phyloP scores from a whole-genome alignment of 2,329 filamentous ascomycete genomes.

The Claviceps fusiformis region DNA sequence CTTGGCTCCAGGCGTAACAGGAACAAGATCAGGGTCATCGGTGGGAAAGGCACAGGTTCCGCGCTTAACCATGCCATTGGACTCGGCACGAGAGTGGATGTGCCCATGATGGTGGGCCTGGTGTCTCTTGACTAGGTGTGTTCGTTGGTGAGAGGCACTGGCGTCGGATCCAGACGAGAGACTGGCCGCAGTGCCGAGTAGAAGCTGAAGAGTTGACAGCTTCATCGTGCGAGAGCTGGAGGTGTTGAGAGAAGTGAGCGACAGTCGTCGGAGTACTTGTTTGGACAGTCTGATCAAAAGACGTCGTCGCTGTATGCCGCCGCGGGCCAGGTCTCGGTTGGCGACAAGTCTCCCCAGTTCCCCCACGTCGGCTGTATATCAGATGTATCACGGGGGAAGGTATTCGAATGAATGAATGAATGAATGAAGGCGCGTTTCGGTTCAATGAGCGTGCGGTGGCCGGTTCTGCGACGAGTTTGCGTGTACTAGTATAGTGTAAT shows the following conservation, averaged over 20 bases:
- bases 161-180: constrained; percentile 25
- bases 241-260: not conserved
- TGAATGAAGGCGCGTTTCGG: not conserved
- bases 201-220: constrained; percentile 33
- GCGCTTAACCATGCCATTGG: constrained; percentile 33
- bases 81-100: constrained; percentile 8
- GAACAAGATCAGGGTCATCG: constrained; percentile 48
- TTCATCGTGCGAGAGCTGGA: constrained; percentile 30
- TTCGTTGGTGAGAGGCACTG: constrained; percentile 18
- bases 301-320: not conserved
- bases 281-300: not conserved
- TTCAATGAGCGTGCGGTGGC: not conserved
- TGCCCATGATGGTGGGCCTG: constrained; percentile 16
- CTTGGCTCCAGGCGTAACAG: constrained; percentile 46
- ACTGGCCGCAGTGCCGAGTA: constrained; percentile 35
- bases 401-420: not conserved
- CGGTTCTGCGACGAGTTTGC: not conserved
- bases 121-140: constrained; percentile 25
- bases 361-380: not conserved
- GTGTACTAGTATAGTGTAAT: no score
- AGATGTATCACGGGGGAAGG: not conserved
- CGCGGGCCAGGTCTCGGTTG: not conserved
- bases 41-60: constrained; percentile 50
- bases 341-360: no score
- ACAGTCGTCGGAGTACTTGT: not conserved